A percentile compares a stretch with the other conserved stretches of the same genome.
Evolutionary conservation across 2,329 filamentous ascomycete species (phyloP).

Genomic region (Fonsecaea erecta): DNA sequence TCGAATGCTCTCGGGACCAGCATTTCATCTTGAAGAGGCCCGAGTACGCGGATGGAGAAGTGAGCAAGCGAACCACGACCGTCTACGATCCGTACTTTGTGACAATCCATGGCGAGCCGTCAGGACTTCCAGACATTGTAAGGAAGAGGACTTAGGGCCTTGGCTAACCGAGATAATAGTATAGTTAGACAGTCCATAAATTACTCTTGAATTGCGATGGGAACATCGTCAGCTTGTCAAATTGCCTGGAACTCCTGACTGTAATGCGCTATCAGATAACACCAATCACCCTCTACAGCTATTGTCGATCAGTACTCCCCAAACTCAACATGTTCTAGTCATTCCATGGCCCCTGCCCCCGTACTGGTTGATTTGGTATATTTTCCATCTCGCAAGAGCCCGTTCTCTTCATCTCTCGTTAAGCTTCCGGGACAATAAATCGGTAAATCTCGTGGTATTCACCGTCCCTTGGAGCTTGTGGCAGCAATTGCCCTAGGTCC

Average conservation of each 20-base stretch:
- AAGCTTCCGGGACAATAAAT: neutral
- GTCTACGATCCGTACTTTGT: constrained; percentile 58
- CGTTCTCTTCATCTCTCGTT: neutral
- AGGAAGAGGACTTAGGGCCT: neutral
- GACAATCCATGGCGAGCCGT: constrained; percentile 51
- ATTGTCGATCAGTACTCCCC: neutral
- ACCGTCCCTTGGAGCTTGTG: neutral
- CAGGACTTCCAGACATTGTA: constrained; percentile 39
- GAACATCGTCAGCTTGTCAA: neutral
- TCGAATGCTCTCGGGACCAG: constrained; percentile 43
- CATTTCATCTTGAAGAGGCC: constrained; percentile 2
- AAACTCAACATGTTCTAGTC: neutral
- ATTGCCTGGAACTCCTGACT: neutral
- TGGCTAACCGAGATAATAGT: neutral
- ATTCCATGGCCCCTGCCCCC: no score
- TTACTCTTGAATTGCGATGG: neutral
- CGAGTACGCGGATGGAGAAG: constrained; percentile 21
- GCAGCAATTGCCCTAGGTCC: neutral
- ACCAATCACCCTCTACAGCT: neutral
- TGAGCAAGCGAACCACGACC: constrained; percentile 50
- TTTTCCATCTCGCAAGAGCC: neutral
- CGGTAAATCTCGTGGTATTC: neutral
- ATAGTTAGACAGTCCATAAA: neutral
- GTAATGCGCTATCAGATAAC: neutral
- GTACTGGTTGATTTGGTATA: no score